These are phyloP conservation scores for Cladophialophora yegresii DNA, from an alignment of 2,329 filamentous ascomycete genomes.

Conservation along the genomic window DNA sequence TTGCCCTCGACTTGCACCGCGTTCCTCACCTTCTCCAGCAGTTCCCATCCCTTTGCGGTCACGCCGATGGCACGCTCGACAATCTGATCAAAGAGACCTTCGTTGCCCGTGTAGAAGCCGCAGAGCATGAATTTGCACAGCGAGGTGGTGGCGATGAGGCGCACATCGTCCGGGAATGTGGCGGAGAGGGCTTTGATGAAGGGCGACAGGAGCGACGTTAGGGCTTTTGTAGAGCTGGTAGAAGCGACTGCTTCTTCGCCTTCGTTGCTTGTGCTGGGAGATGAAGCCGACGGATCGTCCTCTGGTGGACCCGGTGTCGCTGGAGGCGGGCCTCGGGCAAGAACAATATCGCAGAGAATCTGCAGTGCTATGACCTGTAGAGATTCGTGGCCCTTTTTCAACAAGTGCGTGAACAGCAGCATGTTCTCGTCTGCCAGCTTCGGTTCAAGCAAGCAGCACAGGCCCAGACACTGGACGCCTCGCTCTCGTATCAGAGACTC, in stretches of 20 bases:
- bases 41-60: constrained; percentile 49
- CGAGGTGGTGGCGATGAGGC: constrained; percentile 52
- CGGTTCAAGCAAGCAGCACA: constrained; percentile 87
- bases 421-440: constrained; percentile 91
- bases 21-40: constrained; percentile 51
- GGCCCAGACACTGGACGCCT: constrained; percentile 82
- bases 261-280: constrained; percentile 6
- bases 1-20: constrained; percentile 51
- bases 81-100: constrained; percentile 59
- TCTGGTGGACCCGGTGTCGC: constrained; percentile 50
- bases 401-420: constrained; percentile 92
- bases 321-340: constrained; percentile 62
- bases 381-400: constrained; percentile 84
- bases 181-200: constrained; percentile 61
- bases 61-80: constrained; percentile 50
- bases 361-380: constrained; percentile 88
- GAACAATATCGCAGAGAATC: constrained; percentile 89
- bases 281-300: background rate
- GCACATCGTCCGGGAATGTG: constrained; percentile 56
- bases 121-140: constrained; percentile 55
- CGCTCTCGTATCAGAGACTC: constrained; percentile 90
- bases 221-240: constrained; percentile 5
- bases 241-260: constrained; percentile 38
- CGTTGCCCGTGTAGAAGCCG: constrained; percentile 35
- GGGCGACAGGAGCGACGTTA: constrained; percentile 64